Base-by-base conservation (phyloP, 345 rosid species). In the Salix purpurea region DNA sequence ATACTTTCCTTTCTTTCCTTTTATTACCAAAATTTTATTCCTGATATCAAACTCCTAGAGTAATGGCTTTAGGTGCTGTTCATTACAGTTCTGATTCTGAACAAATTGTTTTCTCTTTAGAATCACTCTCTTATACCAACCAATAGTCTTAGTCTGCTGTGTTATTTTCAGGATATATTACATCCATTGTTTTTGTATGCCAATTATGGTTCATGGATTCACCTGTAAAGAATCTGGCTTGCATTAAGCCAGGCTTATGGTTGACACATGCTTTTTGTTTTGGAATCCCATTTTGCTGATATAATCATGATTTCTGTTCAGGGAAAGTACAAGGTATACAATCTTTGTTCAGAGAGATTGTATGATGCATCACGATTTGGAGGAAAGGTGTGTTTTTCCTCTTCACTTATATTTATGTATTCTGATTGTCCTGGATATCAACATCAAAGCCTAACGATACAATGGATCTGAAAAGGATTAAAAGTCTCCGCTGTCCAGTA, bases 311-410 rank as follows among this genome's bases (percentile, higher is more conserved):
- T 54, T 71, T 76, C 39, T 75, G 32, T 71, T 80, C 80, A 81
- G 84, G 81, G 80, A 69, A 81, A 77, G 74, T 81, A 77, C 62
- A 81, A 81, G 66, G 84, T 81, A 9, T 81, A 81, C 39, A 81
- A 81, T 81, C 81, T 81, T 58, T 81, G 81, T 61, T 62, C 81
- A 21, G 84, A 81, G 81, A 74, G 84, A 73, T 39, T 81, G 64
- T 81, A 81, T 11, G 81, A 81, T 24, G 84, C 78, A 42, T 77
- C 84, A 30, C 73, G 34, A 52, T 81, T 81, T 69, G 75, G 70
- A 74, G 84, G 84, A 65, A 81, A 81, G 84, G 81, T 81, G 64
- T 52, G 26, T 6, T 77, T 72, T 69, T 65, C 37, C 32, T 69
- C 54, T 69, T 72, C 75, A 37, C 44, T 67, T 44, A 4, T 65